phyloP scores from a whole-genome alignment of 805 yeast genomes.

The Candida manassasensis region DNA sequence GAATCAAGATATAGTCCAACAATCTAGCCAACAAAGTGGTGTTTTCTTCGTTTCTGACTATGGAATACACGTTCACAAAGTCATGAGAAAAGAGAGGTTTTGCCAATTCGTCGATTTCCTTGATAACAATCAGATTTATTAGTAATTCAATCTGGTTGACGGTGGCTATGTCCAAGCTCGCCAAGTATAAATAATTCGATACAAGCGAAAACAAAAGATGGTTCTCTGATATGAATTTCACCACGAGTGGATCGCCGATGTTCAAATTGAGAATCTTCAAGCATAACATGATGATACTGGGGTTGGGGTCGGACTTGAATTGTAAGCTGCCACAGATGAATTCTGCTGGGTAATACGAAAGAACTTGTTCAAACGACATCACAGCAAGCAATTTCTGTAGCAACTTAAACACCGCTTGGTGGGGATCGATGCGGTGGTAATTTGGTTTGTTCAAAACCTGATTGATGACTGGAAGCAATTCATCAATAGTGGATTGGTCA shows the following conservation, averaged over 20 bases:
- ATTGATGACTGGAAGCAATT: constrained; percentile 10
- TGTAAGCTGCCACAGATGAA: constrained; percentile 12
- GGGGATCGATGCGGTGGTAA: constrained; percentile 14
- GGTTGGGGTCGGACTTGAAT: neutral
- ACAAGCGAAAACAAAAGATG: constrained; percentile 2
- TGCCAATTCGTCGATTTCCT: neutral
- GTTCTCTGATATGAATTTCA: neutral
- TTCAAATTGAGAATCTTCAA: constrained; percentile 8
- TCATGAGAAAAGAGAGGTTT: neutral
- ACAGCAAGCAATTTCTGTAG: constrained; percentile 10
- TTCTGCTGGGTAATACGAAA: constrained; percentile 13
- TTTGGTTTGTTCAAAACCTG: constrained; percentile 9
- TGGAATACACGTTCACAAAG: constrained; percentile 8
- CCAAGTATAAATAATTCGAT: constrained; percentile 3
- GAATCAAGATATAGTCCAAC: constrained; percentile 14
- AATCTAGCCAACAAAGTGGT: constrained; percentile 17
- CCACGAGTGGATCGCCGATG: constrained; percentile 2
- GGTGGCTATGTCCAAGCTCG: constrained; percentile 6
- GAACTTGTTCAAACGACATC: constrained; percentile 12
- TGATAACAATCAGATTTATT: neutral
- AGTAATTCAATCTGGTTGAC: constrained; percentile 11
- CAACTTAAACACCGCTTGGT: constrained; percentile 10
- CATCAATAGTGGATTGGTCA: neutral
- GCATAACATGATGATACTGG: constrained; percentile 6
- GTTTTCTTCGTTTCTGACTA: constrained; percentile 8